phyloP scores from a whole-genome alignment of 306 rosid genomes.

The Argentina anserina region DNA sequence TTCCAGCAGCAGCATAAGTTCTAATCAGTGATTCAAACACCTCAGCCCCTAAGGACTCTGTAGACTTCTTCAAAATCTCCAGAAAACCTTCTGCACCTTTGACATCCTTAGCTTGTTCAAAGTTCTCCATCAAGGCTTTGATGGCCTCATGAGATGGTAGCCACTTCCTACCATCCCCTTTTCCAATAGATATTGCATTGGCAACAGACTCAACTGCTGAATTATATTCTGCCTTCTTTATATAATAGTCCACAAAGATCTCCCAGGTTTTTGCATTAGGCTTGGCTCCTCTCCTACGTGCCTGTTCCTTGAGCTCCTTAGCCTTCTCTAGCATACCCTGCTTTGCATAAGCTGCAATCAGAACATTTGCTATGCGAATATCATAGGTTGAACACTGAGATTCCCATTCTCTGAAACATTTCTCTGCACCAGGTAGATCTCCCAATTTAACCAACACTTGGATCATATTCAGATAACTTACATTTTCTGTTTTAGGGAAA shows the following conservation, averaged over 20 bases:
- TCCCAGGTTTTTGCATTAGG: conserved; percentile 83
- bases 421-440: conserved; percentile 90
- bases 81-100: conserved; percentile 77
- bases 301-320: conserved; percentile 55
- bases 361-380: conserved; percentile 70
- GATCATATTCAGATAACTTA: conserved; percentile 85
- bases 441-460: conserved; percentile 66
- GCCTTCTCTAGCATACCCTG: conserved; percentile 69
- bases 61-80: conserved; percentile 58
- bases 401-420: conserved; percentile 79
- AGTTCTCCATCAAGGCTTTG: conserved; percentile 50
- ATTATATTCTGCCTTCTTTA: conserved; percentile 49
- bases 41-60: conserved; percentile 42
- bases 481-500: conserved; percentile 68
- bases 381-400: conserved; percentile 59
- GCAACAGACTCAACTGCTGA: conserved; percentile 57
- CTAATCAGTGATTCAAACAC: conserved; percentile 79
- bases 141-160: conserved; percentile 46
- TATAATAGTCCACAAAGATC: conserved; percentile 59
- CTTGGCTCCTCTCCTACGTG: conserved; percentile 67
- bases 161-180: conserved; percentile 74
- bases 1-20: conserved; percentile 75
- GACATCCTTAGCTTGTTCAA: conserved; percentile 73
- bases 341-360: conserved; percentile 58
- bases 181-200: conserved; percentile 59